Evolutionary conservation across 352 stramenopile species (phyloP).

Genomic region (Phytophthora syringae): DNA sequence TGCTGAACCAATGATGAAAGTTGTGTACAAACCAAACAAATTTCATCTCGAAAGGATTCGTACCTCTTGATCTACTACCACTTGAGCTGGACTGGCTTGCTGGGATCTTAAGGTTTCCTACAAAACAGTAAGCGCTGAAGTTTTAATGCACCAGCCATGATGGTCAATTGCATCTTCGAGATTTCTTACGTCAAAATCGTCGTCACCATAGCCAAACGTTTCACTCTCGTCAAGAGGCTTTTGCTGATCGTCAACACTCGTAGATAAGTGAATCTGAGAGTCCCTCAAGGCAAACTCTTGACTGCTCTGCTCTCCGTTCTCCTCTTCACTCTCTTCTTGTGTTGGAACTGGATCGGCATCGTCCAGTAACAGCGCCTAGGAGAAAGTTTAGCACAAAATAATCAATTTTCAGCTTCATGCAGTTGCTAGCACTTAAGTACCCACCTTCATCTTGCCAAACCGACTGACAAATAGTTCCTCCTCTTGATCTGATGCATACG

Average conservation of each 20-base stretch:
- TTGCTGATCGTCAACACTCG: neutral
- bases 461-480: constrained; percentile 38
- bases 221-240: constrained; percentile 28
- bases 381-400: neutral
- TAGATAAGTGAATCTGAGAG: constrained; percentile 8
- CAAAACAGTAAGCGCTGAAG: neutral
- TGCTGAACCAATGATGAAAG: neutral
- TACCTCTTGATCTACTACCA: constrained; percentile 11
- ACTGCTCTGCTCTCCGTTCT: neutral
- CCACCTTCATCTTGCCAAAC: constrained; percentile 52
- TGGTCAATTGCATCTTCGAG: too few species aligned
- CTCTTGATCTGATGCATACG: constrained; percentile 9
- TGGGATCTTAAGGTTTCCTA: constrained; percentile 25
- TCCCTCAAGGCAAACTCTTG: constrained; percentile 12
- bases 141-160: neutral
- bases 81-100: neutral
- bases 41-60: neutral
- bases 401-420: neutral
- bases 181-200: constrained; percentile 72
- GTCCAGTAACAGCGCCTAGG: constrained; percentile 12
- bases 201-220: constrained; percentile 76
- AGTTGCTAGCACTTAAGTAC: neutral
- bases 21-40: neutral
- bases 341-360: constrained; percentile 1
- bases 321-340: constrained; percentile 2